phyloP scores from a whole-genome alignment of 2,329 filamentous ascomycete genomes.

The Diaporthe sp. region DNA sequence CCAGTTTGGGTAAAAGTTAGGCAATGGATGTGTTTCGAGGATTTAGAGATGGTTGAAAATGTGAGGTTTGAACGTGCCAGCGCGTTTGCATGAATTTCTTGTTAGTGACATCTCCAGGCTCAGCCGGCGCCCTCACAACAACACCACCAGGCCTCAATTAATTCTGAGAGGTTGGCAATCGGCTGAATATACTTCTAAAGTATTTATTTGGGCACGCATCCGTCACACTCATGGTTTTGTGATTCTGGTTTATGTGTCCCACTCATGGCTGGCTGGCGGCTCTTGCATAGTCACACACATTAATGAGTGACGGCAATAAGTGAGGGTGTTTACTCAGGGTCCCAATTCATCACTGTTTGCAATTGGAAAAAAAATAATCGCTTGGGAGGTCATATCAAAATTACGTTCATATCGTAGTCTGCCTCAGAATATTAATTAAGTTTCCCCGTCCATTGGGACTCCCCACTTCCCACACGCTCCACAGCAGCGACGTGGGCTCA shows the following conservation, averaged over 20 bases:
- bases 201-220: too few relatives aligned
- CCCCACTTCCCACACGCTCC: background rate
- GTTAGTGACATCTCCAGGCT: background rate
- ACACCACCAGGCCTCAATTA: background rate
- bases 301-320: background rate
- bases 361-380: background rate
- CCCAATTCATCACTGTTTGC: background rate
- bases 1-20: background rate
- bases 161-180: background rate
- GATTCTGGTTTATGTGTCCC: background rate
- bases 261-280: background rate
- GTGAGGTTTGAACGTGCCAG: background rate
- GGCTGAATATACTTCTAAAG: too few relatives aligned
- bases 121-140: background rate
- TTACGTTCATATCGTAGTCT: background rate
- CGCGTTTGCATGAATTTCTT: constrained; percentile 13
- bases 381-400: background rate
- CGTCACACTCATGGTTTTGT: background rate
- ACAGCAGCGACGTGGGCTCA: constrained; percentile 35
- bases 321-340: background rate
- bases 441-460: background rate
- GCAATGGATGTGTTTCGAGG: background rate
- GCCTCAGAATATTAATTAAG: constrained; percentile 23
- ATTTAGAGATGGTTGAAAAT: background rate
- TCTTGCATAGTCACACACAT: background rate